phyloP scores from a whole-genome alignment of 2,329 filamentous ascomycete genomes.

The Cercospora berteroae region DNA sequence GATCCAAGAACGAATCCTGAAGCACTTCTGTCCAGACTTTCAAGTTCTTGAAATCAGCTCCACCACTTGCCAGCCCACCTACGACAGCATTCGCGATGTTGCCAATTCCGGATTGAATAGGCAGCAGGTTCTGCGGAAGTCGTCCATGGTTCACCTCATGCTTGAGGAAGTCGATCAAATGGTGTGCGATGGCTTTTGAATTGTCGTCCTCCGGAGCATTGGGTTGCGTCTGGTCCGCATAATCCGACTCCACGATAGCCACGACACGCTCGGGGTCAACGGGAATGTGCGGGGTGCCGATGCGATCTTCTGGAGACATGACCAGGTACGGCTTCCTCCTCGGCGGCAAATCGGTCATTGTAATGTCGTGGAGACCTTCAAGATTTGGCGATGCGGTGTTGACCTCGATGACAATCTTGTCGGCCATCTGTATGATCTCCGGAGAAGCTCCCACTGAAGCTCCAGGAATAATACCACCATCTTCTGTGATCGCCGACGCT shows the following conservation, averaged over 20 bases:
- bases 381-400: conserved; percentile 84
- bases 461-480: conserved; percentile 84
- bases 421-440: conserved; percentile 76
- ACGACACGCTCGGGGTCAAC: conserved; percentile 82
- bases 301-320: conserved; percentile 81
- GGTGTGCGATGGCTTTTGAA: conserved; percentile 69
- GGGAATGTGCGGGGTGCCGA: conserved; percentile 78
- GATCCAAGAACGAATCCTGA: conserved; percentile 88
- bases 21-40: conserved; percentile 93
- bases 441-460: conserved; percentile 53
- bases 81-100: conserved; percentile 93
- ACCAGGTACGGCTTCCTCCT: conserved; percentile 80
- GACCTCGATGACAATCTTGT: conserved; percentile 91
- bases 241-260: conserved; percentile 80
- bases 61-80: conserved; percentile 70
- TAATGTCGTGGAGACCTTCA: conserved; percentile 87
- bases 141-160: conserved; percentile 79
- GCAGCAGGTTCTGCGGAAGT: conserved; percentile 72
- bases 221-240: conserved; percentile 71
- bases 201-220: conserved; percentile 74
- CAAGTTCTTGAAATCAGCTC: conserved; percentile 79
- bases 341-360: conserved; percentile 80
- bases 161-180: conserved; percentile 82
- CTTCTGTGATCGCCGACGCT: conserved; percentile 81
- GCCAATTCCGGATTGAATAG: conserved; percentile 83